A percentile compares a stretch with the other conserved stretches of the same genome.
phyloP scores from a whole-genome alignment of 2,329 filamentous ascomycete species.

The Fusarium sp. region DNA sequence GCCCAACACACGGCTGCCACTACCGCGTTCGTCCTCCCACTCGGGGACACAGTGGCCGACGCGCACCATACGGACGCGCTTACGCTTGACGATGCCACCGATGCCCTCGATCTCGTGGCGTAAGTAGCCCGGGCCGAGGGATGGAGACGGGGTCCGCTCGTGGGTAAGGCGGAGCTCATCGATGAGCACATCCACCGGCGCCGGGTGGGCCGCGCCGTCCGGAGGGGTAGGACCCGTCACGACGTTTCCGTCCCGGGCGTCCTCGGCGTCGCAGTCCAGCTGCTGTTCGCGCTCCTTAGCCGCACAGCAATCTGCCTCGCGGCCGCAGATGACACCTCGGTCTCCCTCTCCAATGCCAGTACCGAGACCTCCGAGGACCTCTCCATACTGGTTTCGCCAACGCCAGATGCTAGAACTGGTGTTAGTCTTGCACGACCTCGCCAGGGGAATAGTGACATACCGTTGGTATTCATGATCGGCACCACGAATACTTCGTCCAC shows the following conservation, averaged over 20 bases:
- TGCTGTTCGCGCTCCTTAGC: slow-evolving; percentile 84
- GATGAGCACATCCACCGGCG: slow-evolving; percentile 41
- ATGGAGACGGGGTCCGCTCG: slow-evolving; percentile 58
- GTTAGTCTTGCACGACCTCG: slow-evolving; percentile 12
- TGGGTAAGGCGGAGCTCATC: slow-evolving; percentile 46
- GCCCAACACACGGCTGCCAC: slow-evolving; percentile 69
- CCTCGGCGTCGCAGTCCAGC: slow-evolving; percentile 85
- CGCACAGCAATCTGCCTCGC: slow-evolving; percentile 80
- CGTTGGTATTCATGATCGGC: slow-evolving; percentile 69
- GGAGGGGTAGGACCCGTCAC: slow-evolving; percentile 16
- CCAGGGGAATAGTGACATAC: slow-evolving; percentile 49
- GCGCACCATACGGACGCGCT: slow-evolving; percentile 82
- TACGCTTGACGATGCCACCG: slow-evolving; percentile 87
- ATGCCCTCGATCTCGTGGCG: slow-evolving; percentile 93
- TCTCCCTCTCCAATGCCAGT: slow-evolving; percentile 90
- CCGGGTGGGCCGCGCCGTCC: slow-evolving; percentile 12
- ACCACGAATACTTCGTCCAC: slow-evolving; percentile 75
- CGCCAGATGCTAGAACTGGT: slow-evolving; percentile 76
- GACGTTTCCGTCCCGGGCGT: slow-evolving; percentile 62
- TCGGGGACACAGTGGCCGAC: slow-evolving; percentile 89
- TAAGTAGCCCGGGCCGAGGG: slow-evolving; percentile 78
- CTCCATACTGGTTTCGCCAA: slow-evolving; percentile 88
- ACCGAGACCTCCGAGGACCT: slow-evolving; percentile 81
- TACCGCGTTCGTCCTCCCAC: slow-evolving; percentile 80
- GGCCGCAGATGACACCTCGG: slow-evolving; percentile 87